A percentile compares a stretch with the other conserved stretches of the same genome.
phyloP scores from a whole-genome alignment of 495 filamentous ascomycete species.

The Saxophila tyrrhenica region DNA sequence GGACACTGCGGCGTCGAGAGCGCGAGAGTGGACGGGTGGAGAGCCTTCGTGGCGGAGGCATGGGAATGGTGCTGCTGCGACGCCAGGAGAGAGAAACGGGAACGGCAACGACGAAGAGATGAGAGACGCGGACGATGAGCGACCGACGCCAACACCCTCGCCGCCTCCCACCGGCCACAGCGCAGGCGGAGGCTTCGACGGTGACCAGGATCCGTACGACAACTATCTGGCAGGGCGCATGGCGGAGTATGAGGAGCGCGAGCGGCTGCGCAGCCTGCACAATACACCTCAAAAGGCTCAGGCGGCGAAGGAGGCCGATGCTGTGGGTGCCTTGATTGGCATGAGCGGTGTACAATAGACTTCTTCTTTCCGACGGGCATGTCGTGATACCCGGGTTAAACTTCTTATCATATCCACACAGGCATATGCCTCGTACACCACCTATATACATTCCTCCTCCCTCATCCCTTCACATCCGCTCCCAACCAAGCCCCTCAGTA shows the following conservation, averaged over 20 bases:
- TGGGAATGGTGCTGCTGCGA: not conserved
- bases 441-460: not conserved
- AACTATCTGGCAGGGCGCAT: conserved; percentile 12
- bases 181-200: conserved; percentile 14
- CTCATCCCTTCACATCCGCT: not conserved
- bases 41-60: not conserved
- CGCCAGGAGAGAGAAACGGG: not conserved
- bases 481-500: not conserved
- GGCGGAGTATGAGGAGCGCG: conserved; percentile 10
- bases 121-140: conserved; percentile 16
- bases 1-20: conserved; percentile 16
- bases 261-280: conserved; percentile 2
- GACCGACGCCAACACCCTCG: not conserved
- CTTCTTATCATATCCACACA: not conserved
- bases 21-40: conserved; percentile 19
- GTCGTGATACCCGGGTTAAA: too few species aligned
- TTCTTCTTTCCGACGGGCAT: too few species aligned
- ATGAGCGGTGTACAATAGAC: conserved; percentile 5
- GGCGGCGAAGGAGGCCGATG: conserved; percentile 9
- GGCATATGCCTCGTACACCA: not conserved
- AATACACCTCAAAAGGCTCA: not conserved
- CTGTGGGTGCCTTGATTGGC: conserved; percentile 18
- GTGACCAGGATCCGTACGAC: conserved; percentile 17
- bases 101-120: conserved; percentile 26
- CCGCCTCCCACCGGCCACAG: conserved; percentile 19